Percentiles rank a stretch among this genome's conserved stretches.
Evolutionary conservation across 148 eudicot species (phyloP).

Genomic region (Rhododendron vialii): DNA sequence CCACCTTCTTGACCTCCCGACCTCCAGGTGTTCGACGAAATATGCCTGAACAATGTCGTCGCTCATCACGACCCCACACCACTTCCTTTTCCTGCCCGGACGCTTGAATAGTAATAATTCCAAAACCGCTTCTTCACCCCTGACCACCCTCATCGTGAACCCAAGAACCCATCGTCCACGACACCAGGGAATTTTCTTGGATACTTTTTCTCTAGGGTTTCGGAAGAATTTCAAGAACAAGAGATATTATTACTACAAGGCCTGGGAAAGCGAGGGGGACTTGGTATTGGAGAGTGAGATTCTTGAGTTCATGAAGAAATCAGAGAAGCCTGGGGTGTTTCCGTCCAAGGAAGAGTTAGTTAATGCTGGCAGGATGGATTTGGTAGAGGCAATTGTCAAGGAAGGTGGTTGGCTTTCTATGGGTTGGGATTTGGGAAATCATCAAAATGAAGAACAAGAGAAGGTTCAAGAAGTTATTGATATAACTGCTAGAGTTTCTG

Average conservation of each 20-base stretch:
- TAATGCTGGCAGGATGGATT: constrained; percentile 66
- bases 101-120: constrained; percentile 28
- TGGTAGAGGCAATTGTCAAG: constrained; percentile 52
- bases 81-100: constrained; percentile 10
- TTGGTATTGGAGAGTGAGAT: constrained; percentile 55
- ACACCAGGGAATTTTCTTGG: background rate
- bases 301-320: constrained; percentile 66
- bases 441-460: constrained; percentile 8
- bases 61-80: constrained; percentile 21
- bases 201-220: constrained; percentile 27
- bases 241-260: constrained; percentile 20
- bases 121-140: constrained; percentile 9
- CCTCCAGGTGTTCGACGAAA: constrained; percentile 60
- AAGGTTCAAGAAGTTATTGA: background rate
- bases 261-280: constrained; percentile 43
- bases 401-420: constrained; percentile 77
- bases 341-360: constrained; percentile 56
- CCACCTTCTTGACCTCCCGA: background rate
- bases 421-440: constrained; percentile 58
- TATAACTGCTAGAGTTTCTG: background rate
- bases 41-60: constrained; percentile 75
- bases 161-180: constrained; percentile 15
- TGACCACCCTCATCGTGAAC: constrained; percentile 10
- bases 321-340: constrained; percentile 56
- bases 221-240: constrained; percentile 23